These are phyloP conservation scores for Orychophragmus violaceus DNA, from an alignment of 345 rosid species.

Conservation along the genomic window DNA sequence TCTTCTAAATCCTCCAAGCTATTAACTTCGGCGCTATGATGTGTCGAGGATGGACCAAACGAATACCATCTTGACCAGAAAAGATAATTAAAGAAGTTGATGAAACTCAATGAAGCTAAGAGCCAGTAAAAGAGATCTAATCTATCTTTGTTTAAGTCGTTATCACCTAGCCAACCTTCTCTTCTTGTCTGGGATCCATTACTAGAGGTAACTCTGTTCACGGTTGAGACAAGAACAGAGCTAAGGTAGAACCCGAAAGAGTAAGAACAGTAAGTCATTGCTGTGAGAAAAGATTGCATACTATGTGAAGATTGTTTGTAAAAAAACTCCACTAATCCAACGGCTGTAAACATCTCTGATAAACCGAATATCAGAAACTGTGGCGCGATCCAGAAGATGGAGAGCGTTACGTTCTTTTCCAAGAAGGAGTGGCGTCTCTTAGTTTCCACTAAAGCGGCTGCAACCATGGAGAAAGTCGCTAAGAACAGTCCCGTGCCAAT, in stretches of 20 bases:
- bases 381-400: constrained; percentile 65
- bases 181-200: constrained; percentile 11
- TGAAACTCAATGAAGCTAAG: constrained; percentile 48
- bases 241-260: constrained; percentile 68
- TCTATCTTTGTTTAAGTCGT: constrained; percentile 48
- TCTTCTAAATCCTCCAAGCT: constrained; percentile 27
- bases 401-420: constrained; percentile 24
- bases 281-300: constrained; percentile 61
- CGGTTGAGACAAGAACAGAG: constrained; percentile 52
- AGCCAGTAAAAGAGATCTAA: constrained; percentile 68
- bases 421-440: constrained; percentile 38
- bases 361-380: constrained; percentile 60
- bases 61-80: constrained; percentile 56
- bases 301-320: constrained; percentile 57
- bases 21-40: constrained; percentile 36
- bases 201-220: constrained; percentile 44
- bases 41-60: constrained; percentile 37
- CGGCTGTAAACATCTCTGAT: constrained; percentile 67
- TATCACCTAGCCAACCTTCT: constrained; percentile 58
- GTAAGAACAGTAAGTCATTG: constrained; percentile 58
- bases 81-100: constrained; percentile 49
- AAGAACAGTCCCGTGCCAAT: constrained; percentile 50
- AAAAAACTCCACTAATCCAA: constrained; percentile 66
- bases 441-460: constrained; percentile 49
- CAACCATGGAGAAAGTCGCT: constrained; percentile 58